These are phyloP conservation scores for Lachnellula suecica DNA, from an alignment of 2,329 filamentous ascomycete genomes.

Conservation along the genomic window DNA sequence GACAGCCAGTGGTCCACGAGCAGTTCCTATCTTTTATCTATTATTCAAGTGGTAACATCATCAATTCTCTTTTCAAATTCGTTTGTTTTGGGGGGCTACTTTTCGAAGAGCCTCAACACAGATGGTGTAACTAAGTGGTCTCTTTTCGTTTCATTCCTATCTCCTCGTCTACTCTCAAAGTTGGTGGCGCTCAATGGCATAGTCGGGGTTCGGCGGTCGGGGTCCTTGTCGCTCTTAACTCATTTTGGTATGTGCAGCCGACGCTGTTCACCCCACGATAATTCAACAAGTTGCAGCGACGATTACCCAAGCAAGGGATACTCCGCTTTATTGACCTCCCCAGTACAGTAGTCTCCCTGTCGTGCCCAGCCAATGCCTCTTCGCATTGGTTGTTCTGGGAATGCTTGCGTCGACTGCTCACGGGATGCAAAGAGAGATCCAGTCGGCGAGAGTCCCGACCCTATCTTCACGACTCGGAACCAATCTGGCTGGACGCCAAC, in stretches of 20 bases:
- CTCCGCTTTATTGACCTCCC: constrained; percentile 2
- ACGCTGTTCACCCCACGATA: constrained; percentile 14
- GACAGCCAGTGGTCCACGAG: background rate
- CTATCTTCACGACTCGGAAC: constrained; percentile 10
- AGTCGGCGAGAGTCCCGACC: constrained; percentile 4
- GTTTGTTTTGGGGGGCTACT: no score
- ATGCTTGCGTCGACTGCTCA: background rate
- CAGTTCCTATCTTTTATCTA: constrained; percentile 3
- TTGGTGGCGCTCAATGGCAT: no score
- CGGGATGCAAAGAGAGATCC: constrained; percentile 1
- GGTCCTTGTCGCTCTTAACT: no score
- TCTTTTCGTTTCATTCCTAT: background rate
- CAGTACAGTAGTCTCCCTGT: background rate
- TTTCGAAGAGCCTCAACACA: background rate
- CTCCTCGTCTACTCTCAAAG: no score
- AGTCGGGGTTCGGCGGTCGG: no score
- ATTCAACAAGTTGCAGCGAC: constrained; percentile 5
- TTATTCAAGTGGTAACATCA: background rate
- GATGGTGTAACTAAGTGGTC: background rate
- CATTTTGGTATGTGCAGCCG: constrained; percentile 14
- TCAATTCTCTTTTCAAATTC: no score
- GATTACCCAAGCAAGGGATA: constrained; percentile 5
- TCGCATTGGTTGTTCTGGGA: constrained; percentile 5
- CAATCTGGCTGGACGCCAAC: constrained; percentile 19
- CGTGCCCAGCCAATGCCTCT: constrained; percentile 1